Base-by-base conservation (phyloP, 1,284 basidiomycete genomes). In the Jaminaea rosea region DNA sequence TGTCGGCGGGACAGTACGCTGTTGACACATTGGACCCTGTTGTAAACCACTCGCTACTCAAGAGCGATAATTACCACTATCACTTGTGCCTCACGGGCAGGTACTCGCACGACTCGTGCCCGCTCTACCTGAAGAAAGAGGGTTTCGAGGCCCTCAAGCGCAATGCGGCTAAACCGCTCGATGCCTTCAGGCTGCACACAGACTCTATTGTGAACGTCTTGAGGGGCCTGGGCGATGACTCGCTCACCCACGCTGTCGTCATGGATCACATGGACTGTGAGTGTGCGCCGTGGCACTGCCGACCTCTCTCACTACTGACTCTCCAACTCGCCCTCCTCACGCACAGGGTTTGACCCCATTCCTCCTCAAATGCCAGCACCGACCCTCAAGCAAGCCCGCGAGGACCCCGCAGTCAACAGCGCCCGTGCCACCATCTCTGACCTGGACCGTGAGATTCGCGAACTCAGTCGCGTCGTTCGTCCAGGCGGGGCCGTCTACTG, bases 211-310 rank as follows among this genome's bases (percentile, higher is more conserved):
- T 83, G 55, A 83, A 85, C 45, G 85, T 86, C 55, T 68, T 83
- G 65, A 55, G 59, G 11, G 67, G 67, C 9, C 53, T 68, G 44
- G 59, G 67, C 47, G 69, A 72, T 52, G 57, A 49, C 13, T 55
- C 60, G 10, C 55, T 73, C 19, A 69, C 71, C 8, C 60, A 61
- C 4, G 71, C 71, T 23, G 80, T 88, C 52, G 78, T 86, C 49
- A 88, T 89, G 87, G 87, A 88, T 73, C 84, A 85, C 55, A 79
- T 86, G 58, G 85, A 86, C 65, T 86, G 79, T n/a, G n/a, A n/a
- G n/a, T n/a, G n/a, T n/a, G n/a, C n/a, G n/a, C n/a, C n/a, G n/a
- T n/a, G 75, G 48, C 61, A 74, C 64, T 21, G 15, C 26, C 47
- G 26, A 47, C 27, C 4, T 28, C 21, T n/a, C 26, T 13, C 23